Evolutionary conservation across 1,284 basidiomycete genomes (phyloP), one percentile per base, ranked within the genome.

Genomic region (Rhodotorula sp.): DNA sequence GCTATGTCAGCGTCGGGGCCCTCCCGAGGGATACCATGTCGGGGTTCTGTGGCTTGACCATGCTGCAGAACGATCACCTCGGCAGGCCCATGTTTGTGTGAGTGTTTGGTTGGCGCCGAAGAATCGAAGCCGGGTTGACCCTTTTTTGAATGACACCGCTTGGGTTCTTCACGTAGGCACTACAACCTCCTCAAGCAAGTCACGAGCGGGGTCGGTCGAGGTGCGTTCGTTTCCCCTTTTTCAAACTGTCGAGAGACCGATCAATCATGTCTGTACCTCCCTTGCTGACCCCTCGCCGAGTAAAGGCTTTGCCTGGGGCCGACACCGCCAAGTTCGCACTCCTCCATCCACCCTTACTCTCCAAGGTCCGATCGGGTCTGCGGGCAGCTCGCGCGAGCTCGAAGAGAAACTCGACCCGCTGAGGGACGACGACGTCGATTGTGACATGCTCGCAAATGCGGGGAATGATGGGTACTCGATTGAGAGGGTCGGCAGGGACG

Each of bases 21-120:
- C 70, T 74, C 0, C 72, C 72, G 18, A 68, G 77, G 6, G 78
- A 79, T 26, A 60, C 59, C 3, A 14, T 30, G 22, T 63, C 64
- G 29, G 79, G 77, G 1, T 76, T 73, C 65, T 77, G 75, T 55
- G 73, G 69, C 8, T 63, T 66, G 37, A 82, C 82, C 20, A 84
- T 84, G 84, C 73, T 84, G 20, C 84, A 84, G 76, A 80, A 83
- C 72, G 80, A 81, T 61, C 79, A 79, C 58, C 60, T 77, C 18
- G 84, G 84, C 12, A 76, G 79, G 60, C 83, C 83, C 0, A 70
- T 83, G 15, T 83, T 84, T 69, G 80, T 84, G 15, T 42, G 37
- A 42, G 37, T n/a, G n/a, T n/a, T n/a, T n/a, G n/a, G n/a, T n/a
- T n/a, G n/a, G n/a, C n/a, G n/a, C n/a, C n/a, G n/a, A n/a, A n/a